Conservation (phyloP, 306 rosid genomes). For the Fragaria iinumae region DNA sequence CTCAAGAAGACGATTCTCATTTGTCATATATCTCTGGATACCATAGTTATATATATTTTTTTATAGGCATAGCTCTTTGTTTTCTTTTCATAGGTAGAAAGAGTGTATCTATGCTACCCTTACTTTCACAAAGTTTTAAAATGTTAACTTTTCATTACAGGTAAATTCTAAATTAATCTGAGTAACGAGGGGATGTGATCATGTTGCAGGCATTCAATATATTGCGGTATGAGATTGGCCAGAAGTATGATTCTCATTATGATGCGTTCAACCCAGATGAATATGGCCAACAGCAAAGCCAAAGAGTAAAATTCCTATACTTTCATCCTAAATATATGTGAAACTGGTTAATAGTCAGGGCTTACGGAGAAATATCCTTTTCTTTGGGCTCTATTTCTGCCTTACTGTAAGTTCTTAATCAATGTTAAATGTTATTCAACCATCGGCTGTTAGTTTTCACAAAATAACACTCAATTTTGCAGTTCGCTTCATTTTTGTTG, state of each 20-base stretch:
- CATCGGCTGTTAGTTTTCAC: background rate
- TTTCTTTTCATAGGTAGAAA: background rate
- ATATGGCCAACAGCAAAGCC: conserved; percentile 51
- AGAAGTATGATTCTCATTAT: conserved; percentile 65
- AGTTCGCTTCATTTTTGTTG: conserved; percentile 69
- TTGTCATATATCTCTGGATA: background rate
- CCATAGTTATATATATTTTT: background rate
- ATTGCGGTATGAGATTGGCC: conserved; percentile 56
- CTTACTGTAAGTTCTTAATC: background rate
- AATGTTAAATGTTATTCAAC: background rate
- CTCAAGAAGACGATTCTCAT: background rate
- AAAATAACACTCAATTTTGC: conserved; percentile 14
- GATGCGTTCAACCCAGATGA: conserved; percentile 53
- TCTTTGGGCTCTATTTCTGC: background rate
- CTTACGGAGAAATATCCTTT: background rate
- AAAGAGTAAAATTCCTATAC: conserved; percentile 43
- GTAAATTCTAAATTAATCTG: conserved; percentile 23
- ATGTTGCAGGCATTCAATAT: conserved; percentile 59
- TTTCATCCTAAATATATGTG: conserved; percentile 5
- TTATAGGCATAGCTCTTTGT: no score
- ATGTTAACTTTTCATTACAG: conserved; percentile 25
- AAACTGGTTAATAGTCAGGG: background rate
- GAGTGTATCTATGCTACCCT: background rate
- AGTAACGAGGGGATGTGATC: conserved; percentile 21
- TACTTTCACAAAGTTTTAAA: background rate